Evolutionary conservation across 768 basidiomycete genomes (phyloP), one percentile per base, ranked within the genome.

Genomic region (Rhodotorula graminis): DNA sequence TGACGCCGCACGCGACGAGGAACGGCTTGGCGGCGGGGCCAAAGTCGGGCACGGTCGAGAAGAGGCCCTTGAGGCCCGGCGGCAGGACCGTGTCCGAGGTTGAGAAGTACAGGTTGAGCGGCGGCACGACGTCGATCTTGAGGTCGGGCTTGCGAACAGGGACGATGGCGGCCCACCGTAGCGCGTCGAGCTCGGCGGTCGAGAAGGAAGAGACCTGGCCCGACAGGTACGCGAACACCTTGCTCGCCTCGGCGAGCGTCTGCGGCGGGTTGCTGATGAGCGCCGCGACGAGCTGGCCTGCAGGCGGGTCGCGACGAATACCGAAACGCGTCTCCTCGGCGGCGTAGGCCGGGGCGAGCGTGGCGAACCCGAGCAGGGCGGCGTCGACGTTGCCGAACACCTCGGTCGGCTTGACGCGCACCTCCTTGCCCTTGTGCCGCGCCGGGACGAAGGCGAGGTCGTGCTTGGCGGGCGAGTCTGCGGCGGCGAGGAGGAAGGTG

Each of bases 1-100:
- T 89, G 25, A 93, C 91, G 19, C 96, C 95, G 76, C 92, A 92
- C 7, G 90, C 88, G 65, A 85, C 86, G 58, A 99, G 83, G 82
- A 99, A 97, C 8, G 85, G 84, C 76, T 93, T 95, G 37, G 90
- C 95, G 10, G 84, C 82, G 2, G 84, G 79, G 4, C 93, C 94
- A 79, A 95, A 96, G 80, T 95, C 88, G 37, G 75, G 69, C 1
- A 76, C 47, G 18, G 64, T 70, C 16, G 25, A 18, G 46, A 76
- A 76, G 12, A 76, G 59, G 29, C 47, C 53, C 52, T 55, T 55
- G 7, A 76, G 46, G 3, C 72, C 69, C 4, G 58, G 19, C 2
- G 75, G 75, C 4, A 76, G 72, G 11, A 66, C 25, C 40, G 68
- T 61, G 52, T 72, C 69, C 2, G 72, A 60, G 18, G 65, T 72